Evolutionary conservation across 2,329 filamentous ascomycete species (phyloP), one percentile per base, ranked within the genome.

Genomic region (Pseudopithomyces chartarum): DNA sequence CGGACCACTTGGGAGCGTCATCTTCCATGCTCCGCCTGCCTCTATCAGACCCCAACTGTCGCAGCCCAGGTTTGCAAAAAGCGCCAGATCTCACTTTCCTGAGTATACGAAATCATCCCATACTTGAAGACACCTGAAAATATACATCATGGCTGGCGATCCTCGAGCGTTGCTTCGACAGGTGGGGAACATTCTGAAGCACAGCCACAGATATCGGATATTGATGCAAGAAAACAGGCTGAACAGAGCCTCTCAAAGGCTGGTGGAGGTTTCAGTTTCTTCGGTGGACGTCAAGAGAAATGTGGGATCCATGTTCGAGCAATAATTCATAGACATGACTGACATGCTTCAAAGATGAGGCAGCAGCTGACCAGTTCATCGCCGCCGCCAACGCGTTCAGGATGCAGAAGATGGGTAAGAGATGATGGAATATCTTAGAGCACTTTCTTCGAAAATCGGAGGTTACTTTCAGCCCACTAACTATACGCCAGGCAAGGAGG

Each of bases 321-420:
- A 15, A 17, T 10, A 36, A 22, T 26, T 36, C 5, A 34, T 45
- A 26, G 33, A 26, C 22, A 29, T 22, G 40, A 52, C 58, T 67
- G 38, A 75, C 58, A 53, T 59, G 60, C 57, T 58, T 64, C 62
- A 65, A 55, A 76, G 73, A 91, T 73, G 90, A 96, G 79, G 87
- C 88, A 79, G 94, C 94, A 13, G 91, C 90, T 61, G 92, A 97
- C 65, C 81, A 95, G 62, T 98, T 92, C 73, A 87, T 86, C 58
- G 88, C 96, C 76, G 94, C 94, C 39, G 95, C 89, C 60, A 97
- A 97, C 80, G 91, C 91, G 57, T 98, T 96, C 77, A 86, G 91
- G 72, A 87, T 96, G 82, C 89, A 95, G 78, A 91, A 91, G 75
- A 86, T 89, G 80, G 90, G 91, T 94, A 81, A 66, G 82, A 39